Base-by-base conservation (phyloP, 805 yeast genomes). In the Ogataea thermomethanolica region DNA sequence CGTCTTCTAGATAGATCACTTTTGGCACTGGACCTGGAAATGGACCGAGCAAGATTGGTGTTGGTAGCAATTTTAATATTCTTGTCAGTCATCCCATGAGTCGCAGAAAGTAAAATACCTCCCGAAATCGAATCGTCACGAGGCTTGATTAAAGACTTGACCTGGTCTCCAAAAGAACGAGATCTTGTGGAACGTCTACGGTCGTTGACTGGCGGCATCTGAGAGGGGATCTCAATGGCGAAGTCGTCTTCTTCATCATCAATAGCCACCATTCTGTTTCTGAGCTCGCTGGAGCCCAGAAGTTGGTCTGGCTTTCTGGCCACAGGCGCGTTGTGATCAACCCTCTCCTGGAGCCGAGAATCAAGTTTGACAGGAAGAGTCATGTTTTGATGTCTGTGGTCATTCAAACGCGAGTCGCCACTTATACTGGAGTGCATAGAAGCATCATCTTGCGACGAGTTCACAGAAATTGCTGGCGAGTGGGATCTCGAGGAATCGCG, bases 111-210 rank as follows among this genome's bases (percentile, higher is more conserved):
- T 28, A 60, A 50, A 29, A 64, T 64, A 8, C 69, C 64, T 13
- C 53, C 54, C n/a, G 59, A 50, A 6, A 46, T 31, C 4, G 58
- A 32, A 7, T 53, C 58, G 9, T 61, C 70, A 43, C 53, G 66
- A 12, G 64, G 64, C 38, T 57, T 55, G 12, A 64, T 62, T 28
- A 63, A 55, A 12, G 62, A 56, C 50, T 58, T 67, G 25, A 66
- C 60, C 39, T 69, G 75, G 25, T 71, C 78, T 34, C 72, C 61
- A 41, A 71, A 58, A 1, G 75, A 67, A 14, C 62, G 63, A 0
- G 73, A 54, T 44, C 73, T 58, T 0, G 50, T 29, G 1, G 55
- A 31, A 8, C 49, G 51, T n/a, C 51, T 49, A 23, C 47, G 43
- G 10, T 43, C 45, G 12, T 34, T 13, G 22, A 37, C 22, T 2